Conservation (phyloP, 495 filamentous ascomycete species). For the Penicillium lagena region DNA sequence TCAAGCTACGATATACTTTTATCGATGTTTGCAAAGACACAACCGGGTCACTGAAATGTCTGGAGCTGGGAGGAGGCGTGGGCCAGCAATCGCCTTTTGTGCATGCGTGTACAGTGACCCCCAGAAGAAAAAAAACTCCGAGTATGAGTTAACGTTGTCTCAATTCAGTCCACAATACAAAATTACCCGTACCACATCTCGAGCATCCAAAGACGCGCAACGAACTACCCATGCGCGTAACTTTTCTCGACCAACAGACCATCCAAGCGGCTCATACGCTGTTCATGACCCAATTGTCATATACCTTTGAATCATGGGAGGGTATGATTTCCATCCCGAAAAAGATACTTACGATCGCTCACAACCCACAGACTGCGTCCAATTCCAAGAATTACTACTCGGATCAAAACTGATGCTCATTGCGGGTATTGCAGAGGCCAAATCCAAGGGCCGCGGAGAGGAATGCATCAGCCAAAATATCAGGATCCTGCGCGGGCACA, state of each 20-base stretch:
- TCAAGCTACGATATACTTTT: slow-evolving; percentile 36
- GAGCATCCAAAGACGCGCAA: slow-evolving; percentile 34
- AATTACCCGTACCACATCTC: slow-evolving; percentile 38
- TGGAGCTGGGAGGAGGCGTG: slow-evolving; percentile 34
- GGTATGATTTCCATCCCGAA: slow-evolving; percentile 16
- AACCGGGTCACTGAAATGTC: slow-evolving; percentile 28
- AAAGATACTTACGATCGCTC: neutral
- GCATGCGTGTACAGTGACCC: slow-evolving; percentile 32
- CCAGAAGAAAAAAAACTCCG: neutral
- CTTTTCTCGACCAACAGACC: slow-evolving; percentile 42
- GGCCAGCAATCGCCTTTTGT: slow-evolving; percentile 36
- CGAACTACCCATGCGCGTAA: slow-evolving; percentile 32
- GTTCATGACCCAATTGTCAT: slow-evolving; percentile 38
- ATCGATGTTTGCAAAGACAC: slow-evolving; percentile 40
- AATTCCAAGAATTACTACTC: slow-evolving; percentile 39
- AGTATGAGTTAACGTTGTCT: neutral
- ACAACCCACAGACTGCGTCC: slow-evolving; percentile 26
- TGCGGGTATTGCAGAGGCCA: slow-evolving; percentile 39
- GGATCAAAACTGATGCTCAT: slow-evolving; percentile 36
- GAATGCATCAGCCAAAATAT: slow-evolving; percentile 46
- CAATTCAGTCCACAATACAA: slow-evolving; percentile 31
- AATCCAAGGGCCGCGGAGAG: slow-evolving; percentile 42
- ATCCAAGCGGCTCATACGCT: slow-evolving; percentile 34
- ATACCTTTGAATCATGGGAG: slow-evolving; percentile 39
- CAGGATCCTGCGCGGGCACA: slow-evolving; percentile 31